Conservation (phyloP, 192 early-diverging fungal species). For the Coemansia sp. region DNA sequence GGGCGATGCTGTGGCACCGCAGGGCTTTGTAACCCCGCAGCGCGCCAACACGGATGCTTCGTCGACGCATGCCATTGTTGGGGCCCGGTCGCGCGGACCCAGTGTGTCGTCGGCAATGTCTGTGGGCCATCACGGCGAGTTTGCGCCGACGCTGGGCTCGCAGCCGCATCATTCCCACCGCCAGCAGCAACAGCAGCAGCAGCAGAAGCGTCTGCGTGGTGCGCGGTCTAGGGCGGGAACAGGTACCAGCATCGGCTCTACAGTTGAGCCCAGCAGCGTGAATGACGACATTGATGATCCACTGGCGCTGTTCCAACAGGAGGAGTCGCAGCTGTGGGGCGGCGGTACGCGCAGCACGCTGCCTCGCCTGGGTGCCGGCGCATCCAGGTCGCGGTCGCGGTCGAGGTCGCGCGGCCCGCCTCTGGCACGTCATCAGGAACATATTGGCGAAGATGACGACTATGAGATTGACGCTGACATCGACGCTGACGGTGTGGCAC, state of each 20-base stretch:
- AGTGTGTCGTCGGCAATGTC: conserved; percentile 38
- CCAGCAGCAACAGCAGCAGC: conserved; percentile 2
- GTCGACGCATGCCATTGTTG: conserved; percentile 11
- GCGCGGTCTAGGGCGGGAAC: conserved; percentile 32
- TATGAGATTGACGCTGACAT: neutral
- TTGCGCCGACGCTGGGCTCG: conserved; percentile 40
- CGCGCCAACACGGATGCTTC: conserved; percentile 35
- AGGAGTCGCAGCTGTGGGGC: conserved; percentile 50
- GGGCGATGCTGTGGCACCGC: conserved; percentile 15
- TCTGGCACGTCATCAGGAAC: neutral
- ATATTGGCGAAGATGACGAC: neutral
- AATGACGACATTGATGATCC: conserved; percentile 25
- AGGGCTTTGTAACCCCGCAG: conserved; percentile 36
- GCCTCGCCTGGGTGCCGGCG: conserved; percentile 23
- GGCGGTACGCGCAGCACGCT: conserved; percentile 41
- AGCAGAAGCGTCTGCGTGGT: neutral
- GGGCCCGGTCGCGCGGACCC: conserved; percentile 33
- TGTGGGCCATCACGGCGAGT: conserved; percentile 21
- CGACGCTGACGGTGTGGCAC: neutral
- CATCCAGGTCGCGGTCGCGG: neutral
- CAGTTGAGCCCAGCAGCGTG: neutral
- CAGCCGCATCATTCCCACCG: conserved; percentile 4
- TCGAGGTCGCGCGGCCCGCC: conserved; percentile 11
- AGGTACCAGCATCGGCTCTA: conserved; percentile 24
- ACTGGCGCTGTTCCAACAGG: conserved; percentile 47